Conservation (phyloP, 768 basidiomycete genomes). For the Panaeolus papilionaceus region DNA sequence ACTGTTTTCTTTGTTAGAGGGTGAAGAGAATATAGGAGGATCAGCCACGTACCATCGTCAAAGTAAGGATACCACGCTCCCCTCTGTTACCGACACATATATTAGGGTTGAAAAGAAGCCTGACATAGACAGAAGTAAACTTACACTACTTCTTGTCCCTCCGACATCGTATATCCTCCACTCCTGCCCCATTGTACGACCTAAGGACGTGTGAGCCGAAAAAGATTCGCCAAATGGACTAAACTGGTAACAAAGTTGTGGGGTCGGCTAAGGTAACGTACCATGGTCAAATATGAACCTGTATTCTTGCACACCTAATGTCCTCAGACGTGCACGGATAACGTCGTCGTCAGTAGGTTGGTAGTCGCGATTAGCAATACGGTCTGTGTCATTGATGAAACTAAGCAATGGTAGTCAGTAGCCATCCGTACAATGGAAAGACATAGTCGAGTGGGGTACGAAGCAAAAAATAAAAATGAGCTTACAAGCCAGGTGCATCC, state of each 20-base stretch:
- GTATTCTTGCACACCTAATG: slow-evolving; percentile 81
- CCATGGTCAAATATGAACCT: slow-evolving; percentile 69
- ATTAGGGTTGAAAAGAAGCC: slow-evolving; percentile 19
- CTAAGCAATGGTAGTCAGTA: slow-evolving; percentile 38
- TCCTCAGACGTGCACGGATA: slow-evolving; percentile 78
- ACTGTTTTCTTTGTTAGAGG: slow-evolving; percentile 41
- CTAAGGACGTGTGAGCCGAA: slow-evolving; percentile 37
- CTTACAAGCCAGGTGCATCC: slow-evolving; percentile 78
- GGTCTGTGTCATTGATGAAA: slow-evolving; percentile 72
- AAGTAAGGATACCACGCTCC: slow-evolving; percentile 84
- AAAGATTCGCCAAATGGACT: background rate
- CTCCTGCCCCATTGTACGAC: slow-evolving; percentile 66
- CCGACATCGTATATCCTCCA: slow-evolving; percentile 88
- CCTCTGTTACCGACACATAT: slow-evolving; percentile 47
- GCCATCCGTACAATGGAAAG: background rate
- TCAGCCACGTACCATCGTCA: slow-evolving; percentile 59
- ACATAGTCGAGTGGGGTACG: background rate
- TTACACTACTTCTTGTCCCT: slow-evolving; percentile 71
- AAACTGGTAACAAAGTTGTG: background rate
- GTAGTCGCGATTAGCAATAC: slow-evolving; percentile 67
- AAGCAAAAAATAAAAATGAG: slow-evolving; percentile 25
- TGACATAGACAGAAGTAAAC: slow-evolving; percentile 29
- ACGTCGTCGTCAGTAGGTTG: slow-evolving; percentile 80
- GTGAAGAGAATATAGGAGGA: slow-evolving; percentile 16
- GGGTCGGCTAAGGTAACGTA: slow-evolving; percentile 33